These are phyloP conservation scores for Fusarium liriodendri DNA, from an alignment of 2,329 filamentous ascomycete species.

Conservation along the genomic window DNA sequence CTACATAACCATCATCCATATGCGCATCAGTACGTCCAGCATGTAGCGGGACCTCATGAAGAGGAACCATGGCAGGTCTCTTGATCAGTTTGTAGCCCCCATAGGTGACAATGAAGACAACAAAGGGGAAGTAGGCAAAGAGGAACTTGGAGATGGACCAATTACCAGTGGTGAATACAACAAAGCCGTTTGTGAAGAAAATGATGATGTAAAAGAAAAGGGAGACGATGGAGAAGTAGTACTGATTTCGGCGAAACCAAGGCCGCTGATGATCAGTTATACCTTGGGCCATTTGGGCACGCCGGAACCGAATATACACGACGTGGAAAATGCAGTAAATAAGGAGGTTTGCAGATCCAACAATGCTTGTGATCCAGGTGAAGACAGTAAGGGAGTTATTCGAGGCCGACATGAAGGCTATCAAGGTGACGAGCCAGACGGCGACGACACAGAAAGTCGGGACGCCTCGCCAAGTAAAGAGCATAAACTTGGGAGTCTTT, in stretches of 20 bases:
- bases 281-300: neutral
- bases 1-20: neutral
- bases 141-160: neutral
- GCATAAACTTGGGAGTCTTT: conserved; percentile 59
- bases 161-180: neutral
- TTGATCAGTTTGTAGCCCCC: neutral
- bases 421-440: conserved; percentile 58
- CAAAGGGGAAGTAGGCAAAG: neutral
- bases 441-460: conserved; percentile 62
- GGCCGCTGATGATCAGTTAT: neutral
- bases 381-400: conserved; percentile 30
- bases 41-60: neutral
- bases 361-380: neutral
- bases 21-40: neutral
- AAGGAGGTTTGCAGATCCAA: neutral
- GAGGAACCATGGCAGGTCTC: neutral
- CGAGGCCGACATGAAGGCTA: conserved; percentile 60
- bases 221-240: neutral
- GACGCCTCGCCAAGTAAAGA: conserved; percentile 67
- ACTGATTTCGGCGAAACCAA: neutral
- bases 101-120: neutral
- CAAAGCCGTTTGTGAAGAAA: neutral
- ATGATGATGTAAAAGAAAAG: neutral
- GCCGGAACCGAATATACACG: neutral
- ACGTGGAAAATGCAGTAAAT: neutral